Evolutionary conservation across 1,284 basidiomycete species (phyloP).

Genomic region (Pseudozyma flocculosa): DNA sequence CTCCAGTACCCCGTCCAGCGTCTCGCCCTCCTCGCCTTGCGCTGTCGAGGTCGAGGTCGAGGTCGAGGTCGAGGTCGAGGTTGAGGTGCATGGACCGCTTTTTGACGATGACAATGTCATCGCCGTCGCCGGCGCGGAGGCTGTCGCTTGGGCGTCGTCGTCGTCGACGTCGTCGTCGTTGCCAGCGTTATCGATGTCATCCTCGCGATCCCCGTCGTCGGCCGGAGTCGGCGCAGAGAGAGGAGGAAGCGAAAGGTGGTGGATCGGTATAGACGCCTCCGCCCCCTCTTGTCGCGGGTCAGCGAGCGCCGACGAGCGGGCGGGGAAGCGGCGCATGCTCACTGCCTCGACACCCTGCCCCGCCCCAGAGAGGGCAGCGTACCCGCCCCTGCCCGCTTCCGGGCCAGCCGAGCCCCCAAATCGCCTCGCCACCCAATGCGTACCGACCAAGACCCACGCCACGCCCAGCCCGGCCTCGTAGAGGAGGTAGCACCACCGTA

Average conservation of each 20-base stretch:
- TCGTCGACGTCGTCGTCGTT: too few relatives aligned
- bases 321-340: conserved; percentile 1
- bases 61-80: too few relatives aligned
- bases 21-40: conserved; percentile 1
- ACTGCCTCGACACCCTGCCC: conserved; percentile 8
- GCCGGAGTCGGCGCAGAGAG: neutral
- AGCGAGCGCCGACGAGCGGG: neutral
- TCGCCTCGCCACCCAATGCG: conserved; percentile 24
- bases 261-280: conserved; percentile 9
- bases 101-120: neutral
- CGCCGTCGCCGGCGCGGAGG: too few relatives aligned
- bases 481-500: conserved; percentile 33
- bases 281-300: neutral
- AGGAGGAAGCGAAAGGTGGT: conserved; percentile 20
- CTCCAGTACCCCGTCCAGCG: conserved; percentile 18
- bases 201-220: neutral
- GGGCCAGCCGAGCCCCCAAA: too few relatives aligned
- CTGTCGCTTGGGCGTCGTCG: too few relatives aligned
- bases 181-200: too few relatives aligned
- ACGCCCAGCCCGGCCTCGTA: conserved; percentile 29
- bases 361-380: neutral
- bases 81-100: too few relatives aligned
- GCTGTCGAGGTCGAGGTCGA: neutral
- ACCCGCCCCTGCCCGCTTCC: neutral
- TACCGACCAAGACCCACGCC: conserved; percentile 10